A percentile compares a stretch with the other conserved stretches of the same genome.
These are phyloP conservation scores for Calonectria pseudoreteaudii DNA, from an alignment of 2,329 filamentous ascomycete species.

Conservation along the genomic window DNA sequence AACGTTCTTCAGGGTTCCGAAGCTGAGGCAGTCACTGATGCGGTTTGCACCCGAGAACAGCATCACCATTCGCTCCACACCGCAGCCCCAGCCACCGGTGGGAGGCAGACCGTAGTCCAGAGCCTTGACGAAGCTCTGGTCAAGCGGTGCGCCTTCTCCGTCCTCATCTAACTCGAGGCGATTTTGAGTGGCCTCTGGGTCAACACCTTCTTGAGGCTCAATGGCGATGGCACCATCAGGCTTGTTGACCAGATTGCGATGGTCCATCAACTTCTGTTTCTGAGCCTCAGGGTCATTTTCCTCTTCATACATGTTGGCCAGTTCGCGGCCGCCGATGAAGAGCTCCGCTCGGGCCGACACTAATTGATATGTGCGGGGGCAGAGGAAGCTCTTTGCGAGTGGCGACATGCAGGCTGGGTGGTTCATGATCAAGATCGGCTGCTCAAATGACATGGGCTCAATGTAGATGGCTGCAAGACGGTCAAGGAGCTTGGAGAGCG, in stretches of 20 bases:
- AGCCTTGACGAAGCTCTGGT: constrained; percentile 86
- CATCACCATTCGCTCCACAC: constrained; percentile 93
- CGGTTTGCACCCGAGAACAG: constrained; percentile 81
- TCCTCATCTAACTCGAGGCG: constrained; percentile 51
- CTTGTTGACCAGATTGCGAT: constrained; percentile 55
- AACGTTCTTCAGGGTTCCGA: constrained; percentile 84
- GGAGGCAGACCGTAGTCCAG: constrained; percentile 93
- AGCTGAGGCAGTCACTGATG: constrained; percentile 88
- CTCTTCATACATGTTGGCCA: constrained; percentile 98
- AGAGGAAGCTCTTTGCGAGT: constrained; percentile 86
- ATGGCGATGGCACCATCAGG: constrained; percentile 48
- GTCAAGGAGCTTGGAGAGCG: constrained; percentile 80
- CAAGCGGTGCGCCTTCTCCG: constrained; percentile 62
- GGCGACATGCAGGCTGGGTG: constrained; percentile 93
- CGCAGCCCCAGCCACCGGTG: constrained; percentile 96
- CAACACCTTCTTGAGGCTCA: constrained; percentile 27
- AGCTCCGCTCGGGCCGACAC: constrained; percentile 88
- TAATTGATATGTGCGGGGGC: constrained; percentile 74
- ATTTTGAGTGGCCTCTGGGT: constrained; percentile 53
- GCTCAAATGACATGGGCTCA: constrained; percentile 76
- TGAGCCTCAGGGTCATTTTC: constrained; percentile 94
- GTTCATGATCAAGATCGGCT: constrained; percentile 87
- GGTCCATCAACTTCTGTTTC: constrained; percentile 79
- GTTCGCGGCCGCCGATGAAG: constrained; percentile 82
- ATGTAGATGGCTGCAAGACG: constrained; percentile 80